Evolutionary conservation across 768 basidiomycete species (phyloP).

Genomic region (Kwoniella dendrophila): DNA sequence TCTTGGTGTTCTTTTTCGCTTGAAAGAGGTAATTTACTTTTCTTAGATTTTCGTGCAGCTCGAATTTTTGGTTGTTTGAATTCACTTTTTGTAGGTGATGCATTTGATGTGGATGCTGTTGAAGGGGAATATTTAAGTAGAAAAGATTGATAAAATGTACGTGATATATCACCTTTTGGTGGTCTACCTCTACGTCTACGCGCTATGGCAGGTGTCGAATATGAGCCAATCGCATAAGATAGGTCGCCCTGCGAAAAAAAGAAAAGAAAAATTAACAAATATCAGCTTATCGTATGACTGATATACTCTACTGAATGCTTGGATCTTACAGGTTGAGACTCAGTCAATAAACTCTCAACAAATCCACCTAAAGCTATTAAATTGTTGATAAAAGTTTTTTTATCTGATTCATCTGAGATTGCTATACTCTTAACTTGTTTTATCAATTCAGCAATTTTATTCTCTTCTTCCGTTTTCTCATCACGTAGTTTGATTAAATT

Average conservation of each 20-base stretch:
- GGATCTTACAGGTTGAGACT: slow-evolving; percentile 19
- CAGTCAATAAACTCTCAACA: slow-evolving; percentile 33
- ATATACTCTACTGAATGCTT: too few species aligned
- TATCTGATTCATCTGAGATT: slow-evolving; percentile 28
- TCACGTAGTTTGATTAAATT: slow-evolving; percentile 23
- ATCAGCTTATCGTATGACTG: background rate
- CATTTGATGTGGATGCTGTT: background rate
- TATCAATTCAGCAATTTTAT: slow-evolving; percentile 23
- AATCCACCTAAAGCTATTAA: slow-evolving; percentile 34
- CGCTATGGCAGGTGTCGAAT: slow-evolving; percentile 44
- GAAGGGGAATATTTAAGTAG: slow-evolving; percentile 13
- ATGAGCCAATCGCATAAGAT: slow-evolving; percentile 23
- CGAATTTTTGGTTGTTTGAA: background rate
- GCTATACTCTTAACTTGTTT: slow-evolving; percentile 25
- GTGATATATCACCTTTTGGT: slow-evolving; percentile 28
- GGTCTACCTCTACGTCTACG: slow-evolving; percentile 44
- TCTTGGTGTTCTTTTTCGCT: background rate
- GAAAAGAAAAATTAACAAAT: background rate
- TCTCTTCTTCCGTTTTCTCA: slow-evolving; percentile 32
- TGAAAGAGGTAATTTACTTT: background rate
- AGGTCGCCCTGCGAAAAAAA: slow-evolving; percentile 1
- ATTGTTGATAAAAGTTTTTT: slow-evolving; percentile 18
- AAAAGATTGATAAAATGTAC: slow-evolving; percentile 30
- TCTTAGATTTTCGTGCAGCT: background rate
- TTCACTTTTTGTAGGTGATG: background rate